Percentiles rank a stretch among this genome's conserved stretches.
Conservation (phyloP, 805 yeast species). For the Ogataea thermomethanolica region DNA sequence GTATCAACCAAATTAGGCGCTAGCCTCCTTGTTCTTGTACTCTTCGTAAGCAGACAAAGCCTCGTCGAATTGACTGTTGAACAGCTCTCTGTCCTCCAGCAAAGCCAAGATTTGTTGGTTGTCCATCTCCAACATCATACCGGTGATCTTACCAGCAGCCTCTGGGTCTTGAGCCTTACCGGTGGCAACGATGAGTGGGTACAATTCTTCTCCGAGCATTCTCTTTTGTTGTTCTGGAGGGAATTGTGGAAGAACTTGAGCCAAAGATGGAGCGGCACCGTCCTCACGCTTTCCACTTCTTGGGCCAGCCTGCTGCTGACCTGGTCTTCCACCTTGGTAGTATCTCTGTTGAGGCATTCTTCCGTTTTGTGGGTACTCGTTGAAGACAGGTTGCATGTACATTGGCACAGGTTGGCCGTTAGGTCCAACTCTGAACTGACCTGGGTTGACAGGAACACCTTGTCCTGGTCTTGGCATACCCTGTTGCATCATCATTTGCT, state of each 20-base stretch:
- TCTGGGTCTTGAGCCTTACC: slow-evolving; percentile 87
- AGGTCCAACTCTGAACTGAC: slow-evolving; percentile 69
- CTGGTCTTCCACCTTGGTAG: slow-evolving; percentile 43
- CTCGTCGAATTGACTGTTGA: slow-evolving; percentile 88
- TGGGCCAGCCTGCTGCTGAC: slow-evolving; percentile 25
- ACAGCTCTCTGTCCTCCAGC: slow-evolving; percentile 84
- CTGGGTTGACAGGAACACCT: slow-evolving; percentile 49
- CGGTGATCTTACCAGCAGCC: slow-evolving; percentile 97
- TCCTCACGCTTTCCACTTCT: slow-evolving; percentile 27
- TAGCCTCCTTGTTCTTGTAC: slow-evolving; percentile 56
- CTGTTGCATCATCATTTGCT: slow-evolving; percentile 68
- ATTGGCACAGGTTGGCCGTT: slow-evolving; percentile 81
- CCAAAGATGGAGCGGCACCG: slow-evolving; percentile 42
- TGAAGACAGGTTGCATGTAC: slow-evolving; percentile 81
- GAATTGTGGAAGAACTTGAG: slow-evolving; percentile 56
- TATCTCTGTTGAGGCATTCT: slow-evolving; percentile 40
- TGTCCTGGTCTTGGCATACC: slow-evolving; percentile 63
- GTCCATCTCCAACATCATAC: slow-evolving; percentile 96
- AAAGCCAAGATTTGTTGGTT: slow-evolving; percentile 84
- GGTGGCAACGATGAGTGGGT: slow-evolving; percentile 84
- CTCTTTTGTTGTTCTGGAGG: slow-evolving; percentile 95
- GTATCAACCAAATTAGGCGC: slow-evolving; percentile 13
- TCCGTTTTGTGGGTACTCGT: slow-evolving; percentile 62
- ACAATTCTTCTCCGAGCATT: slow-evolving; percentile 94
- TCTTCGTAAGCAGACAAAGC: slow-evolving; percentile 93